Evolutionary conservation across 305 asterid species (phyloP), one percentile per base, ranked within the genome.

Genomic region (Fraxinus paxiana): DNA sequence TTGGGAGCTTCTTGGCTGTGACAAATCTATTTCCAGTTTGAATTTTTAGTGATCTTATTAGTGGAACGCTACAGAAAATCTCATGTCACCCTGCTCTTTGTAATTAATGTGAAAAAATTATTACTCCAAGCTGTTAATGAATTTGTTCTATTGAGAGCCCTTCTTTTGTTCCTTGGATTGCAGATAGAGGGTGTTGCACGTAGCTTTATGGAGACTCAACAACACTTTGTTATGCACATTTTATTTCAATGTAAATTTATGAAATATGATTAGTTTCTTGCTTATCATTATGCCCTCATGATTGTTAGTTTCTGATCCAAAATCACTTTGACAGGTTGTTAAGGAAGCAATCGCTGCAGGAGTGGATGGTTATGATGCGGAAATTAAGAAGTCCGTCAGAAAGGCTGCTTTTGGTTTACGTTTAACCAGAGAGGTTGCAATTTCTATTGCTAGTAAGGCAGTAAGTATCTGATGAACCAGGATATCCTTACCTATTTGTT

Each of bases 321-420:
- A 70, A 76, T 79, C 76, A 30, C 84, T 80, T 73, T 70, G 80
- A 76, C 90, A 96, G 98, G 83, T 93, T 85, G 98, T 94, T 34
- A 91, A 87, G 91, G 97, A 93, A 84, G 99, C 98, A 80, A 80
- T 96, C 59, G 88, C 92, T 77, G 83, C 90, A 28, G 99, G 98
- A 73, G 89, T 89, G 26, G 97, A 92, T 77, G 95, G 99, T 43
- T 96, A 92, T 83, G 97, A 93, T 87, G 79, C 88, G 13, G 97
- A 90, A 80, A 90, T 85, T 67, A 87, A 83, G 87, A 92, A 92
- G 82, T 75, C 92, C 41, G 98, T 96, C 86, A 87, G 93, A 87
- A 96, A 96, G 83, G 94, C 98, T 84, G 99, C 98, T 12, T 93
- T 89, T 84, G 97, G 98, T 81, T 81, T 96, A 87, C 98, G 98